Conservation (phyloP, 2,329 filamentous ascomycete genomes). For the Sclerotiophoma versabilis region DNA sequence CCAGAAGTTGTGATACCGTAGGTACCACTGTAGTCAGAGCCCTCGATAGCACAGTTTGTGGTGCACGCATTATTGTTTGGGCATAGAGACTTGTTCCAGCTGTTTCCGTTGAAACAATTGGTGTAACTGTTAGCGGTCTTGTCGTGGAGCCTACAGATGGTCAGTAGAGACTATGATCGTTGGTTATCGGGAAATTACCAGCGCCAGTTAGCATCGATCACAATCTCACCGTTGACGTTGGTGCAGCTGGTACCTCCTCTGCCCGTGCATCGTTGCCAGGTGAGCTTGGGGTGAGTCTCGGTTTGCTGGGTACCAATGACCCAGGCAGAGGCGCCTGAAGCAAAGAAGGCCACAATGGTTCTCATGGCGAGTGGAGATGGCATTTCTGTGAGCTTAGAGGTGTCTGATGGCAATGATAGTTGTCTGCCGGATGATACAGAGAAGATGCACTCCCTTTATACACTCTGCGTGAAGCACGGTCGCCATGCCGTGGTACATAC, state of each 20-base stretch:
- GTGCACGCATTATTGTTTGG: conserved; percentile 41
- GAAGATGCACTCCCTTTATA: not conserved
- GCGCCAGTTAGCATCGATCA: conserved; percentile 56
- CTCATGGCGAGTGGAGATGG: conserved; percentile 28
- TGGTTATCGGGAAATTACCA: conserved; percentile 19
- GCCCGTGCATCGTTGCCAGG: conserved; percentile 48
- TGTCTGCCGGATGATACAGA: not conserved
- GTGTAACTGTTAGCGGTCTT: conserved; percentile 45
- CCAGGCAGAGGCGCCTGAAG: conserved; percentile 29
- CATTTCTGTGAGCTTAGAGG: conserved; percentile 22
- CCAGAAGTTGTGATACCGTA: conserved; percentile 60
- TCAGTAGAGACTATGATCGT: not conserved
- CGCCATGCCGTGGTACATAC: not conserved
- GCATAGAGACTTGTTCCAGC: conserved; percentile 50
- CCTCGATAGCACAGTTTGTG: conserved; percentile 48
- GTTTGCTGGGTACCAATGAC: conserved; percentile 37
- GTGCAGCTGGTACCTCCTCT: conserved; percentile 44
- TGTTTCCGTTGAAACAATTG: conserved; percentile 50
- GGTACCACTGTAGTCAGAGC: conserved; percentile 47
- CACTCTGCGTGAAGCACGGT: not conserved
- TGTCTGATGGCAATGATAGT: conserved; percentile 11
- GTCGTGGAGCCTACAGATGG: conserved; percentile 44
- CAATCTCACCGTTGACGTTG: conserved; percentile 43
- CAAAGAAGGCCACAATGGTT: conserved; percentile 33
- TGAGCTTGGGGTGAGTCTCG: conserved; percentile 50